Conservation (phyloP, 208 protist genomes). For the Trypanosoma boissoni region DNA sequence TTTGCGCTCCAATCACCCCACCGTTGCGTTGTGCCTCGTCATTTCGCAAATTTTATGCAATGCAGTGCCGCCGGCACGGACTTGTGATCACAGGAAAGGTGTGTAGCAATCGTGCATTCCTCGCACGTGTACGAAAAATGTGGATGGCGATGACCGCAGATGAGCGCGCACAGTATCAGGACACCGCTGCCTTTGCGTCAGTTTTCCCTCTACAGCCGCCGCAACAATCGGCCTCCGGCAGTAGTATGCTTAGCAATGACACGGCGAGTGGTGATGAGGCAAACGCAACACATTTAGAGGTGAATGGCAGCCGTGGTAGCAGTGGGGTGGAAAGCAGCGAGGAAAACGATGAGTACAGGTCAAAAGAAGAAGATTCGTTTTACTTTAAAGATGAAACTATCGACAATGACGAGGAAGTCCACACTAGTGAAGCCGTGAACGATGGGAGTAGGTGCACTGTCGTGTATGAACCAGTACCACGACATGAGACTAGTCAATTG, state of each 20-base stretch:
- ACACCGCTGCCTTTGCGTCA: slow-evolving; percentile 35
- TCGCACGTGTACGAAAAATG: slow-evolving; percentile 53
- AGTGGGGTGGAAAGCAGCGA: no score
- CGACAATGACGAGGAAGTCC: slow-evolving; percentile 8
- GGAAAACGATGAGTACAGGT: neutral
- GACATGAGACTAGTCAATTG: neutral
- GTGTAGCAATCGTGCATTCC: slow-evolving; percentile 56
- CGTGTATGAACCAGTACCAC: neutral
- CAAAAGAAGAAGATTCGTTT: slow-evolving; percentile 10
- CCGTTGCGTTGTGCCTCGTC: slow-evolving; percentile 14
- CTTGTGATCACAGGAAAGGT: slow-evolving; percentile 29
- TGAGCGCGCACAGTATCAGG: slow-evolving; percentile 56
- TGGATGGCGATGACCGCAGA: slow-evolving; percentile 50
- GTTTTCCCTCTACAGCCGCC: slow-evolving; percentile 44
- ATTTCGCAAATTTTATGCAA: slow-evolving; percentile 62
- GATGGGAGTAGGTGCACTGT: neutral
- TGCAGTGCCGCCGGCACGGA: slow-evolving; percentile 54
- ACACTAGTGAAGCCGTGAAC: neutral
- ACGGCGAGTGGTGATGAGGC: neutral
- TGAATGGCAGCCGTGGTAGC: no score
- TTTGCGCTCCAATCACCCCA: slow-evolving; percentile 59
- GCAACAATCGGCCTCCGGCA: no score
- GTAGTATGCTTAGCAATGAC: no score
- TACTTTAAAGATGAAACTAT: slow-evolving; percentile 31
- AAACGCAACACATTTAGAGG: neutral